Conservation (phyloP, 352 stramenopile species). For the Phytophthora cactorum region DNA sequence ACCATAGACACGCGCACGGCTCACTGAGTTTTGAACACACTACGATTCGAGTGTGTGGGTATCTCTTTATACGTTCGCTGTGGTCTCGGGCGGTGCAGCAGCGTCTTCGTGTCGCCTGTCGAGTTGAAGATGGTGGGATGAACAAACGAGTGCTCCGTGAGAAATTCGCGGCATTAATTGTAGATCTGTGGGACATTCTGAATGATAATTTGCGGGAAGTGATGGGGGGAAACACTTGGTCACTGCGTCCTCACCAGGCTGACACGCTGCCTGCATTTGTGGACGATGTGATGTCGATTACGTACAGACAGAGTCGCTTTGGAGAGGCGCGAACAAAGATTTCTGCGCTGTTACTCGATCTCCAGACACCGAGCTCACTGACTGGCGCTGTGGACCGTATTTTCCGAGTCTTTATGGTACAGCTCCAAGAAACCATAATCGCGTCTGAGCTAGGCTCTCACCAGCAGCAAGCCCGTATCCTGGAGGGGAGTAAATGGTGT, state of each 20-base stretch:
- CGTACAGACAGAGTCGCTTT: conserved; percentile 27
- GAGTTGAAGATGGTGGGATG: not conserved
- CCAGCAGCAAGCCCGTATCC: not conserved
- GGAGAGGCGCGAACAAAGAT: conserved; percentile 12
- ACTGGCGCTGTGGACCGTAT: not conserved
- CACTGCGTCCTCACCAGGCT: not conserved
- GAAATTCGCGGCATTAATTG: not conserved
- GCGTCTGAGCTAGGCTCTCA: not conserved
- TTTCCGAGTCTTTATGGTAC: conserved; percentile 14
- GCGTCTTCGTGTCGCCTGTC: not conserved
- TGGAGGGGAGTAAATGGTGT: conserved; percentile 16
- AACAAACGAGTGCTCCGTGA: not conserved
- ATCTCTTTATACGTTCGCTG: conserved; percentile 11
- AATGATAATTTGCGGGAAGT: not conserved
- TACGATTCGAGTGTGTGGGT: conserved; percentile 4
- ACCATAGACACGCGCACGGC: not conserved
- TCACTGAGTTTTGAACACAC: too few species aligned
- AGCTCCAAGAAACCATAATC: conserved; percentile 6
- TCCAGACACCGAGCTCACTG: not conserved
- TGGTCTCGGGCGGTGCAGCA: conserved; percentile 11
- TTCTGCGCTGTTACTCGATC: conserved; percentile 11
- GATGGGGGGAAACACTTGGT: not conserved
- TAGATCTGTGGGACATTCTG: conserved; percentile 14
- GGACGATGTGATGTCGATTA: conserved; percentile 36
- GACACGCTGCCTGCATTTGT: conserved; percentile 21